phyloP scores from a whole-genome alignment of 495 filamentous ascomycete genomes.

The Filosporella fistucella region DNA sequence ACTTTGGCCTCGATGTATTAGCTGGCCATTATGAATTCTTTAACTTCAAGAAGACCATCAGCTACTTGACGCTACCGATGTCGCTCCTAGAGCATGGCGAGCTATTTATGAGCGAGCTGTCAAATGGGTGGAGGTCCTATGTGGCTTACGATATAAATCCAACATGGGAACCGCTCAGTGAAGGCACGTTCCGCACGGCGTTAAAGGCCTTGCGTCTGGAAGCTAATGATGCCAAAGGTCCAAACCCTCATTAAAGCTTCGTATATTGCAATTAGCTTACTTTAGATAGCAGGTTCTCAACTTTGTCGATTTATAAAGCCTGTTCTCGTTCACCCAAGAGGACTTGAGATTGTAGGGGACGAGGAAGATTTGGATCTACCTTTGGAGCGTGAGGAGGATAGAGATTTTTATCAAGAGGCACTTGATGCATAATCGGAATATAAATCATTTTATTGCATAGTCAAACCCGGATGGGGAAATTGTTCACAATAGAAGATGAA shows the following conservation, averaged over 20 bases:
- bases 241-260: constrained; percentile 11
- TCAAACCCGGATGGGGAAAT: too few relatives aligned
- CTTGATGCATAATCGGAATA: too few relatives aligned
- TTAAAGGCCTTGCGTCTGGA: constrained; percentile 15
- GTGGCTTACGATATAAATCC: constrained; percentile 15
- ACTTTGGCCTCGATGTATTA: constrained; percentile 19
- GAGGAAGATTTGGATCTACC: constrained; percentile 9
- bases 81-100: constrained; percentile 12
- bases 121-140: constrained; percentile 15
- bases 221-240: too few relatives aligned
- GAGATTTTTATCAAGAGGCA: too few relatives aligned
- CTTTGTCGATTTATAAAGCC: constrained; percentile 17
- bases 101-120: constrained; percentile 13
- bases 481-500: too few relatives aligned
- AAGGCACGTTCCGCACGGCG: constrained; percentile 10
- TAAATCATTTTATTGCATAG: too few relatives aligned
- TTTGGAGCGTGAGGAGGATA: neutral
- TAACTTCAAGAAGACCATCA: constrained; percentile 15
- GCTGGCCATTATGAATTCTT: constrained; percentile 15
- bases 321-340: constrained; percentile 15
- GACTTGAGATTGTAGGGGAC: constrained; percentile 11
- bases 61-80: constrained; percentile 15
- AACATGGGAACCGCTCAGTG: constrained; percentile 11
- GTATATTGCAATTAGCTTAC: constrained; percentile 16
- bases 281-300: constrained; percentile 15